Conservation (phyloP, 495 filamentous ascomycete species). For the Aspergillus campestris region DNA sequence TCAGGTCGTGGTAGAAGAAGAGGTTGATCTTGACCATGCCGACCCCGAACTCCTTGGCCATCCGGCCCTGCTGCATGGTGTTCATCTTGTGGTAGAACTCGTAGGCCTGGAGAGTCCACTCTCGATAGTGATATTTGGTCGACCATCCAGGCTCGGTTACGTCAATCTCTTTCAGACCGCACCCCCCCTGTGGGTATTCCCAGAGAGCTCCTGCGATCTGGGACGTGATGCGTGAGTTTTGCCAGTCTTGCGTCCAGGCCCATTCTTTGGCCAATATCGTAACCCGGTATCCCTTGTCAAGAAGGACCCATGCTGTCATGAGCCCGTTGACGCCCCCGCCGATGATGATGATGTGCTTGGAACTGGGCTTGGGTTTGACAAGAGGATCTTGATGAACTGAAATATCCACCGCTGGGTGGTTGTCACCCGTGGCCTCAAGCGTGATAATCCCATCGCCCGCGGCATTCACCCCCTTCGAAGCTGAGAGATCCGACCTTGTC, state of each 20-base stretch:
- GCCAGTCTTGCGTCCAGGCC: slow-evolving; percentile 18
- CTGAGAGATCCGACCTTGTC: too few species aligned
- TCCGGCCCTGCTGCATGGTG: neutral
- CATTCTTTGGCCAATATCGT: slow-evolving; percentile 36
- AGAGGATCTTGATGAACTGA: too few species aligned
- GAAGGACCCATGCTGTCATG: slow-evolving; percentile 34
- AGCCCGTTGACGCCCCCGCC: slow-evolving; percentile 39
- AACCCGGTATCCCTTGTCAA: slow-evolving; percentile 39
- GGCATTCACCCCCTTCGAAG: too few species aligned
- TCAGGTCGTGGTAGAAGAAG: neutral
- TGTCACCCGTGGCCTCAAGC: too few species aligned
- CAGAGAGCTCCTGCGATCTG: slow-evolving; percentile 43
- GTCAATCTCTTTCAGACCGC: slow-evolving; percentile 16
- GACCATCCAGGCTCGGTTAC: neutral
- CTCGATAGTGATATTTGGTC: neutral
- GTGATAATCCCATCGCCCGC: too few species aligned
- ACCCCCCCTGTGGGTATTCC: slow-evolving; percentile 41
- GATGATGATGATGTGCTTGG: slow-evolving; percentile 20
- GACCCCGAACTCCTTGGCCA: neutral
- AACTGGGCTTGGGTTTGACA: too few species aligned
- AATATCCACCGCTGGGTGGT: too few species aligned
- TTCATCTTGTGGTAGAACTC: neutral
- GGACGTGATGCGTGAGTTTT: slow-evolving; percentile 39
- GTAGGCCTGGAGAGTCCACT: neutral
- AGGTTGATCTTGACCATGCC: neutral